Base-by-base conservation (phyloP, 2,329 filamentous ascomycete genomes). In the Talaromyces sp. region DNA sequence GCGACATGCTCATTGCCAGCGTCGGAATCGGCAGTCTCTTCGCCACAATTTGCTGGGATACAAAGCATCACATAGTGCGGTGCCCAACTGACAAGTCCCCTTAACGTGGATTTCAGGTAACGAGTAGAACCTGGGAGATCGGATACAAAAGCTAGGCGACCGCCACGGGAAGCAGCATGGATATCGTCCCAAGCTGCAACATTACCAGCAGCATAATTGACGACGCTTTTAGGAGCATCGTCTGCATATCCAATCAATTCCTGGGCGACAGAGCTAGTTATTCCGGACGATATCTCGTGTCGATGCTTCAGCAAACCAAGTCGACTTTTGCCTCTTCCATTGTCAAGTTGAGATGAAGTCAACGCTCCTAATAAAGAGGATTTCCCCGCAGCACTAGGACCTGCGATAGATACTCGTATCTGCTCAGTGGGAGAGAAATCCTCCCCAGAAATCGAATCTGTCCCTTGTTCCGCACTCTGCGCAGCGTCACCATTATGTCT, bases 161-260 rank as follows among this genome's bases (percentile, higher is more conserved):
- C 70, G 2, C 87, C 90, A 53, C 87, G 84, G 0, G 90, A 85
- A 44, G 86, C 83, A 33, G 89, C 87, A 70, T 99, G 94, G 47
- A 97, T 94, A 68, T 97, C 93, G 48, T 90, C 86, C 94, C 94
- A 99, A 0, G 91, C 92, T 53, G 91, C 89, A 42, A 97, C 87
- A 67, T 96, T 91, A 13, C 86, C 87, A 54, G 88, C 87, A 3
- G 89, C 87, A 69, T 95, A 97, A 69, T 96, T 97, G 65, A 96
- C 65, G 46, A 79, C 70, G 6, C 56, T 48, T 9, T 60, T 35
- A 5, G 60, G 41, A 3, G 50, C 40, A 32, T 53, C 56, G 6
- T 64, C 59, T 37, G 82, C 80, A 69, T 97, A 99, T 7, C 94
- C 94, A 56, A 99, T 83, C 9, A 99, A 80, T 70, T 97, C 94